phyloP scores from a whole-genome alignment of 805 yeast genomes.

The Myxozyma kluyveri region DNA sequence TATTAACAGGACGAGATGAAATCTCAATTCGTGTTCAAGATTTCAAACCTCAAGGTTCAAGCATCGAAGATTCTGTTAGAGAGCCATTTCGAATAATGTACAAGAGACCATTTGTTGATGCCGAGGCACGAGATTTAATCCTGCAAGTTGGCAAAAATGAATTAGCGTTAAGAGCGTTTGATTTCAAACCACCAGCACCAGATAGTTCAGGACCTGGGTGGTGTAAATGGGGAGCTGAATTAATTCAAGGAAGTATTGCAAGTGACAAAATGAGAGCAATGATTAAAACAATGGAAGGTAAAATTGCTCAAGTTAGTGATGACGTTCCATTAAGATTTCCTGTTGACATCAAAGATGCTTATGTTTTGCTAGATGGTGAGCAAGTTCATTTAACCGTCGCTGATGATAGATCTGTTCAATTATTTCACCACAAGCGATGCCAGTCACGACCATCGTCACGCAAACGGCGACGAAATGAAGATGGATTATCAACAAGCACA shows the following conservation, averaged over 20 bases:
- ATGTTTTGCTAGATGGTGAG: conserved; percentile 2
- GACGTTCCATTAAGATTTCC: conserved; percentile 7
- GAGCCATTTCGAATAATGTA: conserved; percentile 9
- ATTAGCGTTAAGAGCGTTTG: conserved; percentile 13
- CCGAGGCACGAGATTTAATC: conserved; percentile 11
- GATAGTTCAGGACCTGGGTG: neutral
- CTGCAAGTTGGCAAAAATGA: conserved; percentile 14
- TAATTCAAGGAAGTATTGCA: neutral
- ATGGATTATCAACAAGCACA: too few species aligned
- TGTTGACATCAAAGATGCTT: conserved; percentile 9
- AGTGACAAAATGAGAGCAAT: conserved; percentile 8
- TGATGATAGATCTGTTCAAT: conserved; percentile 13
- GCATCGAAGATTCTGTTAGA: neutral
- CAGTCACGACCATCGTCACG: neutral
- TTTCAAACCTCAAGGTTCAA: conserved; percentile 35
- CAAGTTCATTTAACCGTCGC: neutral
- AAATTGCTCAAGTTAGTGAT: conserved; percentile 4
- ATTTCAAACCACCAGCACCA: neutral
- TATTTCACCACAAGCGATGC: neutral
- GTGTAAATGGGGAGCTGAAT: conserved; percentile 21
- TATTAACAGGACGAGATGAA: conserved; percentile 52
- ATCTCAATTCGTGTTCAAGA: conserved; percentile 54
- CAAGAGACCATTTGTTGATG: conserved; percentile 28
- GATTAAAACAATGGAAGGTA: conserved; percentile 1
- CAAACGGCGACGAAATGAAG: conserved; percentile 1